Base-by-base conservation (phyloP, 768 basidiomycete species). In the Suillus lakei region DNA sequence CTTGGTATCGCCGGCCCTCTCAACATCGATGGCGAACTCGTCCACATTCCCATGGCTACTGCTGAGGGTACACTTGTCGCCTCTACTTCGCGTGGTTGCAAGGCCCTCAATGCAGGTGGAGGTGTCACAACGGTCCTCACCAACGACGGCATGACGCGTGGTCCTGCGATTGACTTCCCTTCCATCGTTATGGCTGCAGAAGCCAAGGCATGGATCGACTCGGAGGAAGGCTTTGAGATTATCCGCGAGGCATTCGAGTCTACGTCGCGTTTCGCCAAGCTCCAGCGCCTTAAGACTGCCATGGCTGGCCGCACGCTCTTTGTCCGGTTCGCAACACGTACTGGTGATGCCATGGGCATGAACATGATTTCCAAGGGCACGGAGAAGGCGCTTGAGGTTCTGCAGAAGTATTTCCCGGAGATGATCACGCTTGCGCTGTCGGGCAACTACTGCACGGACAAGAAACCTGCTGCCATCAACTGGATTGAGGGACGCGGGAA, bases 361-460 rank as follows among this genome's bases (percentile, higher is more conserved):
- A 99, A 99, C 83, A 99, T 99, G 98, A 98, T 99, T 74, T 93
- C 92, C 10, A 99, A 99, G 80, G 98, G 96, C 3, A 96, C 95
- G 12, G 98, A 99, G 82, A 93, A 92, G 79, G 96, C 96, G 26
- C 85, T 99, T 15, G 95, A 91, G 72, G 85, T 83, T 26, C 84
- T 95, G 85, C 83, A 85, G 70, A 82, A 83, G 59, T 78, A 89
- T 71, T 99, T 95, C 83, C 97, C 97, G 4, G 89, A 91, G 66
- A 98, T 98, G 96, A 78, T 88, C 63, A 88, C 95, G 48, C 85
- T 98, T 39, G 93, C 97, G 10, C 85, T 99, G 18, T 94, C 91
- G 6, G 98, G 97, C 53, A 99, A 99, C 77, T 99, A 99, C 77
- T 99, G 98, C 82, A 99, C 95, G 69, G 98, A 99, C 81, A 99